Evolutionary conservation across 331 rosid species (phyloP).

Genomic region (Phaseolus coccineus): DNA sequence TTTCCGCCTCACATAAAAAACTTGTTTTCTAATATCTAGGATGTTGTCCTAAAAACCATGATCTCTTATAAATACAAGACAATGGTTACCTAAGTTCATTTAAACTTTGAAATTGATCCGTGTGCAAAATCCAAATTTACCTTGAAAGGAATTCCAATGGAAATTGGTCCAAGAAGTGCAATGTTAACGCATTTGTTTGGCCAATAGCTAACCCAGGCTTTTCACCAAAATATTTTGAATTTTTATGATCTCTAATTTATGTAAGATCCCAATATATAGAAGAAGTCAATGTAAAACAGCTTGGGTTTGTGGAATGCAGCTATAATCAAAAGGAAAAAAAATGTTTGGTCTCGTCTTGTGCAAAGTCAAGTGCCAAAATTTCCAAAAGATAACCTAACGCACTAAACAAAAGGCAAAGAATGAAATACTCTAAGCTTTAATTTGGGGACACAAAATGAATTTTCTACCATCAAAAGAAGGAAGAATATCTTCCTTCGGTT

Average conservation of each 20-base stretch:
- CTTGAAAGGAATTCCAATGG: neutral
- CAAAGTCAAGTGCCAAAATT: slow-evolving; percentile 36
- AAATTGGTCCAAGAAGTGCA: slow-evolving; percentile 20
- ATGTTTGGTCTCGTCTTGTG: neutral
- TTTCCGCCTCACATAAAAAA: no score
- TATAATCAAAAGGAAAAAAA: neutral
- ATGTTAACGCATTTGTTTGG: neutral
- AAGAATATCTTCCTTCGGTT: slow-evolving; percentile 17
- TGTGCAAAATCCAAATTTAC: no score
- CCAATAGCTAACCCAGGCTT: neutral
- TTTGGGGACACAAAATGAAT: slow-evolving; percentile 37
- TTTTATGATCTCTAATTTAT: neutral
- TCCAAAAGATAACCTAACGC: slow-evolving; percentile 50
- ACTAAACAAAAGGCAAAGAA: slow-evolving; percentile 35
- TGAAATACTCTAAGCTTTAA: neutral
- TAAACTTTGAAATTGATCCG: no score
- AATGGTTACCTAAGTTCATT: no score
- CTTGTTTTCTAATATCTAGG: no score
- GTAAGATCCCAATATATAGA: slow-evolving; percentile 7
- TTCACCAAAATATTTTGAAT: slow-evolving; percentile 15
- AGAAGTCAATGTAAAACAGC: slow-evolving; percentile 19
- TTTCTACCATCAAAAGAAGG: slow-evolving; percentile 35
- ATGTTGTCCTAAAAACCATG: no score
- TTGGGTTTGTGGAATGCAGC: slow-evolving; percentile 28
- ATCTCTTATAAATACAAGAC: no score